Base-by-base conservation (phyloP, 768 basidiomycete genomes). In the Kwoniella pini region DNA sequence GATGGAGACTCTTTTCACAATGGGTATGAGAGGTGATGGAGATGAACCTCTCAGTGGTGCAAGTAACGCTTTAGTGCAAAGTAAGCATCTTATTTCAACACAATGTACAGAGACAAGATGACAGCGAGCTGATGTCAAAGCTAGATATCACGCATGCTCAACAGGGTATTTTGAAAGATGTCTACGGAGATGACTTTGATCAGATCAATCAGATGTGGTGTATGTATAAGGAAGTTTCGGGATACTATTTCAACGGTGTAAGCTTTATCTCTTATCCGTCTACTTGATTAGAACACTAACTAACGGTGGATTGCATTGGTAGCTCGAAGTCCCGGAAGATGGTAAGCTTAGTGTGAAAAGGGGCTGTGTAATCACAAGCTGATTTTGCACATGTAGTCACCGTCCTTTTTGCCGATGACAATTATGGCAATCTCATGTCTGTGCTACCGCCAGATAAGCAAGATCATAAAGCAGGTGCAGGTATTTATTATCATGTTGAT, bases 361-460 rank as follows among this genome's bases (percentile, higher is more conserved):
- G n/a, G n/a, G n/a, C n/a, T n/a, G n/a, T n/a, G n/a, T n/a, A n/a
- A n/a, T n/a, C n/a, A 11, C 36, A 9, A 50, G n/a, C 48, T 59
- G 30, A 59, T 27, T 24, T 10, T 17, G n/a, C 28, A 24, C 9
- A n/a, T 28, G n/a, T 27, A 60, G 66, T 70, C 19, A 68, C 64
- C 2, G 63, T 59, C n/a, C 50, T 65, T 5, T 61, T 72, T 42
- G 79, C 87, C 0, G 88, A 89, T 64, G 88, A 88, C 71, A 88
- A 88, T 74, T 88, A 83, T 82, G 87, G 87, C 2, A 88, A 88
- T 69, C 81, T 88, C 53, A 84, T 86, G 31, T 84, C 87, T 17
- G 84, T 83, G 63, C 85, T 86, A 0, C 69, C 82, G 4, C 70
- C 77, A 7, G 79, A 79, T 17, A 53, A 21, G 22, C 85, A 87